Evolutionary conservation across 1,139 yeast genomes (phyloP).

Genomic region (Komagataea norvegica): DNA sequence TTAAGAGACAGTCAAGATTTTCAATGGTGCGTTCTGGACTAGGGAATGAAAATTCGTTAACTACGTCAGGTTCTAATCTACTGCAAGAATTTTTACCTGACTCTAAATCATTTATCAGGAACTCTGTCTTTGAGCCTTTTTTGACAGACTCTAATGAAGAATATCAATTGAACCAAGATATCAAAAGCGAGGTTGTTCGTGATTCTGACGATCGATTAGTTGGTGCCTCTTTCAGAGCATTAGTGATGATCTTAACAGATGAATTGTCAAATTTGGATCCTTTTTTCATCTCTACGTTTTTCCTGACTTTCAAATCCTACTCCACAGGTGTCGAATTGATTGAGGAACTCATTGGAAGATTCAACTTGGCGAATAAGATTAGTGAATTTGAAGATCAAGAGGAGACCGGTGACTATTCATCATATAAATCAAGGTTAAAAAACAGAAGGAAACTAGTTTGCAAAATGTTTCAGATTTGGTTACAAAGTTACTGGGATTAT

Average conservation of each 20-base stretch:
- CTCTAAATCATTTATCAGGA: constrained; percentile 41
- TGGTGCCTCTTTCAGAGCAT: constrained; percentile 77
- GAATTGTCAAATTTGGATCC: constrained; percentile 61
- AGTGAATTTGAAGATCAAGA: constrained; percentile 30
- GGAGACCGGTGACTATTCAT: constrained; percentile 38
- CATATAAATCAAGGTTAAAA: constrained; percentile 42
- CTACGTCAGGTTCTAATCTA: constrained; percentile 54
- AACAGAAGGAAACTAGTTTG: constrained; percentile 65
- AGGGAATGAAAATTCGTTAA: constrained; percentile 47
- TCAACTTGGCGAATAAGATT: constrained; percentile 45
- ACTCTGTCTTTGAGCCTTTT: constrained; percentile 33
- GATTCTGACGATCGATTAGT: constrained; percentile 51
- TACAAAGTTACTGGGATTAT: constrained; percentile 82
- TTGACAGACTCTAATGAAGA: constrained; percentile 27
- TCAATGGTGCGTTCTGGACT: constrained; percentile 59
- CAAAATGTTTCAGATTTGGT: constrained; percentile 72
- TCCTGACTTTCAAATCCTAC: constrained; percentile 75
- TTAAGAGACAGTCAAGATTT: constrained; percentile 39
- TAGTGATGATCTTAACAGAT: constrained; percentile 67
- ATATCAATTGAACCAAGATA: constrained; percentile 27
- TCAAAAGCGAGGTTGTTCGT: constrained; percentile 40
- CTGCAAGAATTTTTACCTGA: constrained; percentile 36
- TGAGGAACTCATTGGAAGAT: constrained; percentile 64
- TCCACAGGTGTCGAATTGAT: constrained; percentile 65
- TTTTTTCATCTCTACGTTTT: constrained; percentile 69